These are phyloP conservation scores for Kokia cookei DNA, from an alignment of 441 rosid genomes.

Conservation along the genomic window DNA sequence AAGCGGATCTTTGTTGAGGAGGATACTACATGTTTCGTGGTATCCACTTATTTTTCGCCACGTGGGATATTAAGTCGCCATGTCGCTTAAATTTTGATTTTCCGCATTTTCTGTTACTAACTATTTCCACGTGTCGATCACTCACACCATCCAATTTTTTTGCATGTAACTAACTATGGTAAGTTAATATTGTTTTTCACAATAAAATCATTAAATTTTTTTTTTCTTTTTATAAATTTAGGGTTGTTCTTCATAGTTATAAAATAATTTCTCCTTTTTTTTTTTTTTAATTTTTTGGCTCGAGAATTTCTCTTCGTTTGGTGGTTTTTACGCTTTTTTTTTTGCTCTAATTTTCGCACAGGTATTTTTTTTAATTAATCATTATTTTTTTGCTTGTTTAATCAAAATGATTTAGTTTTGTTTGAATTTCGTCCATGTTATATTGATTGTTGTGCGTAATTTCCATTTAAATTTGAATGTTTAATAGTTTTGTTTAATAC, in stretches of 20 bases:
- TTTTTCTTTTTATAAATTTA: background rate
- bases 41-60: slow-evolving; percentile 13
- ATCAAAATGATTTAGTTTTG: background rate
- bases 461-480: background rate
- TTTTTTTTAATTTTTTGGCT: background rate
- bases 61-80: slow-evolving; percentile 22
- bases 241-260: background rate
- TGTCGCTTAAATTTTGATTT: background rate
- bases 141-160: background rate
- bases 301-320: background rate
- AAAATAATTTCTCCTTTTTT: background rate
- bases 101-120: background rate
- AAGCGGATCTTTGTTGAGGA: background rate
- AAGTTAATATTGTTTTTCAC: background rate
- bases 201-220: too few relatives aligned
- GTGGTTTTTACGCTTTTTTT: background rate
- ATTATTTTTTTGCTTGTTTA: background rate
- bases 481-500: background rate
- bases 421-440: background rate
- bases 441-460: background rate
- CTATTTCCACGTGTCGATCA: background rate
- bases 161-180: background rate
- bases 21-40: slow-evolving; percentile 1
- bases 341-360: background rate
- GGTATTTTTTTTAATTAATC: slow-evolving; percentile 1